Conservation (phyloP, 305 asterid genomes). For the Ajuga reptans region DNA sequence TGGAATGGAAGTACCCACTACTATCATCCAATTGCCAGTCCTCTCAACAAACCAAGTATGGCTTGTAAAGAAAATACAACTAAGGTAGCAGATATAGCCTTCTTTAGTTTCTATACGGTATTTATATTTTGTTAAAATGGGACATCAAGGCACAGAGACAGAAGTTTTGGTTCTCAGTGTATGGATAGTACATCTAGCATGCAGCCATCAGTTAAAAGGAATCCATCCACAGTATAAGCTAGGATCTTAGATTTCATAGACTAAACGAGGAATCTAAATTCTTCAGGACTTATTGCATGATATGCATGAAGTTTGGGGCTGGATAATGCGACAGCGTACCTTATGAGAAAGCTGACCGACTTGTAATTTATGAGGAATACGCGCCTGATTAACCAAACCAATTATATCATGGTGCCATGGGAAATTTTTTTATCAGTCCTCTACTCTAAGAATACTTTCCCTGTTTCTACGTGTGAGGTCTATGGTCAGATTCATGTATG, state of each 20-base stretch:
- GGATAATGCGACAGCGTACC: neutral
- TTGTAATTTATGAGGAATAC: neutral
- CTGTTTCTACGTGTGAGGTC: neutral
- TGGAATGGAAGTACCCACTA: no score
- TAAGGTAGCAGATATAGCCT: neutral
- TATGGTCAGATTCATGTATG: neutral
- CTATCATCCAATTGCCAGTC: no score
- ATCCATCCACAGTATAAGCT: neutral
- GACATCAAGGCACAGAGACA: neutral
- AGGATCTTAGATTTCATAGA: neutral
- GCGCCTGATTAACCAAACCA: neutral
- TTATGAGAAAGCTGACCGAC: neutral
- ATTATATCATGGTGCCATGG: neutral
- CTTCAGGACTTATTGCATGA: neutral
- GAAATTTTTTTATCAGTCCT: slow-evolving; percentile 1
- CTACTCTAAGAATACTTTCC: neutral
- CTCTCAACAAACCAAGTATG: neutral
- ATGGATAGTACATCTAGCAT: neutral
- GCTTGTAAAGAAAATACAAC: neutral
- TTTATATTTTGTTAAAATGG: neutral
- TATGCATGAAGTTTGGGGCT: neutral
- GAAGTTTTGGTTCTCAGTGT: neutral
- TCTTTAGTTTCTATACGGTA: neutral
- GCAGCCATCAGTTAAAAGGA: neutral
- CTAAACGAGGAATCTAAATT: neutral